Base-by-base conservation (phyloP, 192 early-diverging fungal genomes). In the Coemansia pectinata region DNA sequence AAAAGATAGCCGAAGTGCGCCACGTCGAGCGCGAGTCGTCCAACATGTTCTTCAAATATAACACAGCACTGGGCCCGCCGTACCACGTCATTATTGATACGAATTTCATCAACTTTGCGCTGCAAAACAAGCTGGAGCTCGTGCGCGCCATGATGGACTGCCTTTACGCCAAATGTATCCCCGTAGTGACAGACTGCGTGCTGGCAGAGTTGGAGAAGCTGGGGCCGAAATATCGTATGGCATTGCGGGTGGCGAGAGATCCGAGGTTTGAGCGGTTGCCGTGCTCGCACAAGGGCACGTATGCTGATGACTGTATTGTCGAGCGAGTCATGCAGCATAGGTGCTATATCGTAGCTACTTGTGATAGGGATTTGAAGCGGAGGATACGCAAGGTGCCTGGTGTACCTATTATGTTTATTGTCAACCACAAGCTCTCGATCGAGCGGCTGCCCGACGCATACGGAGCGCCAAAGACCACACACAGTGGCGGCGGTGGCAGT, bases 71-170 rank as follows among this genome's bases (percentile, higher is more conserved):
- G 4, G 95, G 93, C 3, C 98, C 98, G 41, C 98, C 98, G 15
- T 99, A 99, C 82, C 91, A 94, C 68, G 88, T 99, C 23, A 80
- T 99, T 11, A 90, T 99, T 40, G 98, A 99, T 84, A 98, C 98
- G 72, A 99, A 99, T 79, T 99, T 99, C 63, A 98, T 99, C 88
- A 99, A 99, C 86, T 98, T 99, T 76, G 93, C 95, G 11, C 94
- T 99, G 73, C 96, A 97, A 78, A 99, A 99, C 87, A 97, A 98
- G 75, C 88, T 99, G 29, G 98, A 99, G 76, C 85, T 97, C 33
- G 88, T 98, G 33, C 92, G 96, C 63, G 90, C 94, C 19, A 96
- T 97, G 95, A 98, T 99, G 97, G 95, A 99, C 79, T 99, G 96
- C 71, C 85, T 98, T n/a, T 96, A 93, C 72, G 96, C 96, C 50